Percentiles rank a stretch among this genome's conserved stretches.
Conservation (phyloP, 768 basidiomycete species). For the Termitomyces bulborhizus region DNA sequence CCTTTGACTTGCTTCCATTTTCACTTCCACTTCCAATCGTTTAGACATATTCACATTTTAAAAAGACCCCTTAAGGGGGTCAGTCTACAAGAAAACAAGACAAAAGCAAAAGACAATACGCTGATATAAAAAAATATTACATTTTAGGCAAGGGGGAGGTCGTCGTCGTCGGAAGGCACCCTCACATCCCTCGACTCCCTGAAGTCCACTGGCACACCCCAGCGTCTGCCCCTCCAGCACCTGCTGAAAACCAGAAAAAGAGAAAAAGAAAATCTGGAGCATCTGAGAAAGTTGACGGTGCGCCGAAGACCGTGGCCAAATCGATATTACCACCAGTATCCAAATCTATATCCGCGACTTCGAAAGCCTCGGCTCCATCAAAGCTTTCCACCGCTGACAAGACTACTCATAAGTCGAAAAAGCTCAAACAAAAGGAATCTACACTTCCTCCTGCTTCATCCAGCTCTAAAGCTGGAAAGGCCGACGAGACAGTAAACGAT, state of each 20-base stretch:
- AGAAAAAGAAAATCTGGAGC: not conserved
- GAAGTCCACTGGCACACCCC: too few relatives aligned
- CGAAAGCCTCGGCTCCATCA: not conserved
- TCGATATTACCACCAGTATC: not conserved
- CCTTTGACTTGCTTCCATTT: too few relatives aligned
- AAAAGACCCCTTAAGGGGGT: too few relatives aligned
- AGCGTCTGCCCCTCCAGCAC: not conserved
- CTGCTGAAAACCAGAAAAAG: not conserved
- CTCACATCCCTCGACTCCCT: too few relatives aligned
- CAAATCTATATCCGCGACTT: conserved; percentile 8
- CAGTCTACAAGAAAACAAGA: too few relatives aligned
- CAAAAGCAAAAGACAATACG: too few relatives aligned
- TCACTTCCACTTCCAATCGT: too few relatives aligned
- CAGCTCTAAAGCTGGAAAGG: conserved; percentile 9
- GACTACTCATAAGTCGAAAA: conserved; percentile 11
- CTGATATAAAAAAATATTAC: too few relatives aligned
- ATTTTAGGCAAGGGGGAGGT: too few relatives aligned
- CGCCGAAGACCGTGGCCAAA: not conserved
- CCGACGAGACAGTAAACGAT: conserved; percentile 14
- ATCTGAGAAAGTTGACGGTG: not conserved
- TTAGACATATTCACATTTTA: too few relatives aligned
- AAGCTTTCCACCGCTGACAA: conserved; percentile 6
- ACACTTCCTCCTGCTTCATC: conserved; percentile 4
- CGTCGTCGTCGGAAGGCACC: too few relatives aligned
- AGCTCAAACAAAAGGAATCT: conserved; percentile 14